Evolutionary conservation across 2,329 filamentous ascomycete species (phyloP).

Genomic region (Pseudogymnoascus sp.): DNA sequence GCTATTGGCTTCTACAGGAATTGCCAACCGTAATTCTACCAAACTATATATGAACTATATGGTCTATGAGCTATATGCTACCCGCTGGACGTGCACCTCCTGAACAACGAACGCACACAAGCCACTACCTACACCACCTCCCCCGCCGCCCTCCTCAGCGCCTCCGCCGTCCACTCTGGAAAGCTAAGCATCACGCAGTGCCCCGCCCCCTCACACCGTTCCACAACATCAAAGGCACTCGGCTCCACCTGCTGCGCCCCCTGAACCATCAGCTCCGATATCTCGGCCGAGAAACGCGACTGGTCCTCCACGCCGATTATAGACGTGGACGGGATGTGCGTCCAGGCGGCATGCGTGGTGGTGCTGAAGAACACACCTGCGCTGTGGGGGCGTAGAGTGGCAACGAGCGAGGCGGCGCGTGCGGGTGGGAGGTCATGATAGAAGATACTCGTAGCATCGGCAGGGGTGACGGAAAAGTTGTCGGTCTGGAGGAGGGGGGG

Average conservation of each 20-base stretch:
- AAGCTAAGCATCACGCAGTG: constrained; percentile 16
- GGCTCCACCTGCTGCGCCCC: constrained; percentile 17
- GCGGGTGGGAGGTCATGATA: not conserved
- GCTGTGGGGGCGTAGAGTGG: not conserved
- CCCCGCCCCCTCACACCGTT: constrained; percentile 20
- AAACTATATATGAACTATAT: not conserved
- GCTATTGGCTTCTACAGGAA: not conserved
- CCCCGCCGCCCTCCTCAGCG: not conserved
- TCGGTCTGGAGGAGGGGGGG: not conserved
- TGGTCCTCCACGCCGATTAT: constrained; percentile 1
- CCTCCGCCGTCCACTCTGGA: constrained; percentile 17
- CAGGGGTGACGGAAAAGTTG: not conserved
- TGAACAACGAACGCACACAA: not conserved
- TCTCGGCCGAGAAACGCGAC: not conserved
- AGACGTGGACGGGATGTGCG: constrained; percentile 9
- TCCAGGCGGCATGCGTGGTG: constrained; percentile 6
- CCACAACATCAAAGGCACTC: constrained; percentile 20
- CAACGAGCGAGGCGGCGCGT: not conserved
- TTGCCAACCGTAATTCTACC: no score
- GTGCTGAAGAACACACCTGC: constrained; percentile 9
- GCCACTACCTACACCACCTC: not conserved
- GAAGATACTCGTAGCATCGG: not conserved
- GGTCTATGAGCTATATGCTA: not conserved
- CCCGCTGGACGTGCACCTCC: not conserved
- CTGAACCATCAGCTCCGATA: constrained; percentile 18